Evolutionary conservation across 2,329 filamentous ascomycete genomes (phyloP).

Genomic region (Phoma sp.): DNA sequence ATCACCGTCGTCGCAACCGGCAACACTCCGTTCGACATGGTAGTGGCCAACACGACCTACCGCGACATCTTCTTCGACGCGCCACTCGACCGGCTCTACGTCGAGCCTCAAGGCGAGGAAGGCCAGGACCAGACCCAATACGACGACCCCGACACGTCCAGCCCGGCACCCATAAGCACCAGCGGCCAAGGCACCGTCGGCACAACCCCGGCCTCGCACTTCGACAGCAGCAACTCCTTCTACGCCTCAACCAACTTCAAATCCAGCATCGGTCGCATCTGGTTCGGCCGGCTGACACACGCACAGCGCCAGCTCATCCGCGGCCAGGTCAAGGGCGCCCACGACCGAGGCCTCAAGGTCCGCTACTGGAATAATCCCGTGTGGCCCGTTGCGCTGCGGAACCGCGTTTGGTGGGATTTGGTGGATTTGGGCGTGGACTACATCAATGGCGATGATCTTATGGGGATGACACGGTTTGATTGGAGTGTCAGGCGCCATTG

Average conservation of each 20-base stretch:
- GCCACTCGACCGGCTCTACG: constrained; percentile 50
- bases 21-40: constrained; percentile 57
- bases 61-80: constrained; percentile 65
- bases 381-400: constrained; percentile 62
- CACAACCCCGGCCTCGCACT: constrained; percentile 43
- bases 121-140: constrained; percentile 8
- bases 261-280: constrained; percentile 59
- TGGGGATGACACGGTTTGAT: constrained; percentile 54
- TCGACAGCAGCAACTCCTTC: constrained; percentile 64
- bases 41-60: constrained; percentile 56
- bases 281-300: constrained; percentile 55
- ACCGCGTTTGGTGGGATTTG: constrained; percentile 62
- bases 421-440: constrained; percentile 62
- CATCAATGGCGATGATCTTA: constrained; percentile 65
- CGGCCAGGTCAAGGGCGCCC: constrained; percentile 60
- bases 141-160: background rate
- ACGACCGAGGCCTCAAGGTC: constrained; percentile 59
- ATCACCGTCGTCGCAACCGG: constrained; percentile 62
- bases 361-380: constrained; percentile 64
- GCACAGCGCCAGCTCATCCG: constrained; percentile 56
- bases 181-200: constrained; percentile 56
- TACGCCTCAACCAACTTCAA: constrained; percentile 69
- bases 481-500: constrained; percentile 50
- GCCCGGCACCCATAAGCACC: background rate
- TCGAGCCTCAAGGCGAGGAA: constrained; percentile 21